Evolutionary conservation across 2,329 filamentous ascomycete species (phyloP), one percentile per base, ranked within the genome.

Genomic region (Ceratocystis smalleyi): DNA sequence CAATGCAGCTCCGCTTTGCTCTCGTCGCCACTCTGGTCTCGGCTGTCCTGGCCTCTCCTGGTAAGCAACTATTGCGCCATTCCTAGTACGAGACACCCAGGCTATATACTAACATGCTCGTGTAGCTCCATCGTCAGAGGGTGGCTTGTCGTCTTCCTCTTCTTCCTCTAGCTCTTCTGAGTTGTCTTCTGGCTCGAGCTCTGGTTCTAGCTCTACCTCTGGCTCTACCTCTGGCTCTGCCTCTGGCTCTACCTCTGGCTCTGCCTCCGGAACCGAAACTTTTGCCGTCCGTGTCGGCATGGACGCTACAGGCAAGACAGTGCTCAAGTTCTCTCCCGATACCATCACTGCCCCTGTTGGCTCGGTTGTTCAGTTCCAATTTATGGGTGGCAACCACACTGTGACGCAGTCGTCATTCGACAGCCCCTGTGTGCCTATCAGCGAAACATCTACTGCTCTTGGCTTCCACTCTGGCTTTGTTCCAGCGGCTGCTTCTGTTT

Each of bases 401-500:
- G 84, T 91, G 64, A 87, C 85, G 12, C 87, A 91, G 77, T 89
- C 88, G 59, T 83, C 79, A 70, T 92, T 91, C 70, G 84, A 86
- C 70, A 74, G 79, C 7, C 65, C 67, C 12, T 68, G 87, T 66
- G 72, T 79, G 32, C 86, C 87, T 61, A 81, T 87, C 69, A 70
- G 72, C 68, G 74, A 77, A 64, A 73, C 77, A 73, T 77, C 78
- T 75, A 76, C 75, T 66, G 80, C 81, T 70, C 71, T 77, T 54
- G 84, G 84, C 67, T 79, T 91, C 76, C 86, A 80, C 77, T 85
- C 83, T 1, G 85, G 86, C 66, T 88, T 83, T 77, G 80, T 83
- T 76, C 82, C 83, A 68, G 85, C 83, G 51, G 77, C 78, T 2
- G 81, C 83, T 65, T 77, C 76, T 68, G 71, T 74, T 24, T 70